These are phyloP conservation scores for Trifolium subterraneum DNA, from an alignment of 306 rosid genomes.

Conservation along the genomic window DNA sequence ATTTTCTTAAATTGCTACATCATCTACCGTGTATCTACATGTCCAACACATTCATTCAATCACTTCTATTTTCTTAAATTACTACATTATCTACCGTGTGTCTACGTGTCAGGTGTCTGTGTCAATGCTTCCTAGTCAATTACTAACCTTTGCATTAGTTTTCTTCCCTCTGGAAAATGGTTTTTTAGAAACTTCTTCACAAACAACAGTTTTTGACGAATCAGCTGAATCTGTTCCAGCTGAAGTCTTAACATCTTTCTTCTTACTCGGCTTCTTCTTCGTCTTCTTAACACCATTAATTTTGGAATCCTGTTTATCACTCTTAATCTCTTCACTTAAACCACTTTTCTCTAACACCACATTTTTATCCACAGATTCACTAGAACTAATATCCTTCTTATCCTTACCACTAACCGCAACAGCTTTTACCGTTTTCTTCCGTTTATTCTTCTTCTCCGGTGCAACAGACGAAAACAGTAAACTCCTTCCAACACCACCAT, in stretches of 20 bases:
- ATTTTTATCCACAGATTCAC: constrained; percentile 43
- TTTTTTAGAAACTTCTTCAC: constrained; percentile 41
- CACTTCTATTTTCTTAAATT: background rate
- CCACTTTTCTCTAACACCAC: constrained; percentile 5
- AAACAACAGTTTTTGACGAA: constrained; percentile 42
- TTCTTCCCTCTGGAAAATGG: constrained; percentile 51
- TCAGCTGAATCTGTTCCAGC: constrained; percentile 20
- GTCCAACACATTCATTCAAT: too few relatives aligned
- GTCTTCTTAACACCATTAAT: constrained; percentile 47
- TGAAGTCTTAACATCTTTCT: constrained; percentile 49
- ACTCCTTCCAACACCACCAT: constrained; percentile 36
- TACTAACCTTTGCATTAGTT: constrained; percentile 60
- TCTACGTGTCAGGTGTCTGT: background rate
- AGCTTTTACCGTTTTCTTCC: constrained; percentile 50
- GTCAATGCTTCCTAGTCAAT: background rate
- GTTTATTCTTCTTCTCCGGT: constrained; percentile 38
- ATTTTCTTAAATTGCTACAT: background rate
- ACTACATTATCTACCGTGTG: background rate
- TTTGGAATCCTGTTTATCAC: constrained; percentile 45
- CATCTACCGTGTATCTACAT: too few relatives aligned
- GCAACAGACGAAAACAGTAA: constrained; percentile 51
- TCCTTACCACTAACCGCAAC: constrained; percentile 41
- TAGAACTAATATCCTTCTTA: constrained; percentile 36
- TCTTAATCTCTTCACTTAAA: constrained; percentile 35
- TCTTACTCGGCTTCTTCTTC: constrained; percentile 58